Percentiles rank a stretch among this genome's conserved stretches.
These are phyloP conservation scores for Cryptosporidium tyzzeri DNA, from an alignment of 169 alveolate species.

Conservation along the genomic window DNA sequence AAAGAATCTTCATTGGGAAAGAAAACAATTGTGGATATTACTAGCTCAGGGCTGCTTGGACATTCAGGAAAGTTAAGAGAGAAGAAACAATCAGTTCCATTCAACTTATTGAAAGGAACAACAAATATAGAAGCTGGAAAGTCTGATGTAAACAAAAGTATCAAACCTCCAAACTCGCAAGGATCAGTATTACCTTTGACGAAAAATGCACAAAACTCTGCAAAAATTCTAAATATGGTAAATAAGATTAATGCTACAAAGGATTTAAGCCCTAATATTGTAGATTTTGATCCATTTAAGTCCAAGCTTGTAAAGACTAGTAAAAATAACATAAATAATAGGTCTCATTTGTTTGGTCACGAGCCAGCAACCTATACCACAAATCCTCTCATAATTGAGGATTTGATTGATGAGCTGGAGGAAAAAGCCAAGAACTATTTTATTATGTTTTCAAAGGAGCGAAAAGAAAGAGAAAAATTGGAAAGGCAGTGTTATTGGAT, in stretches of 20 bases:
- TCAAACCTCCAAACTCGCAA: neutral
- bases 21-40: neutral
- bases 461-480: constrained; percentile 83
- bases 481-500: constrained; percentile 84
- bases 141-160: neutral
- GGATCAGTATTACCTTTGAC: neutral
- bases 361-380: constrained; percentile 59
- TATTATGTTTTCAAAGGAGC: constrained; percentile 82
- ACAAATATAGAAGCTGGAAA: neutral
- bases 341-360: constrained; percentile 58
- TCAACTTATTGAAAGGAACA: neutral
- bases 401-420: constrained; percentile 86
- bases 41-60: constrained; percentile 19
- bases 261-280: neutral
- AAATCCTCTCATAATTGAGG: constrained; percentile 81
- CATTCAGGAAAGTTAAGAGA: constrained; percentile 34
- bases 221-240: neutral
- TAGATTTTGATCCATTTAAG: neutral
- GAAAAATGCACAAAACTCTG: neutral
- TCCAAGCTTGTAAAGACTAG: constrained; percentile 12
- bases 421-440: constrained; percentile 85
- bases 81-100: neutral
- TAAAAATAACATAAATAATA: constrained; percentile 1
- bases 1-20: constrained; percentile 3
- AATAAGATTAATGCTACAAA: neutral